phyloP scores from a whole-genome alignment of 2,329 filamentous ascomycete species.

The Colletotrichum lindemuthianum region DNA sequence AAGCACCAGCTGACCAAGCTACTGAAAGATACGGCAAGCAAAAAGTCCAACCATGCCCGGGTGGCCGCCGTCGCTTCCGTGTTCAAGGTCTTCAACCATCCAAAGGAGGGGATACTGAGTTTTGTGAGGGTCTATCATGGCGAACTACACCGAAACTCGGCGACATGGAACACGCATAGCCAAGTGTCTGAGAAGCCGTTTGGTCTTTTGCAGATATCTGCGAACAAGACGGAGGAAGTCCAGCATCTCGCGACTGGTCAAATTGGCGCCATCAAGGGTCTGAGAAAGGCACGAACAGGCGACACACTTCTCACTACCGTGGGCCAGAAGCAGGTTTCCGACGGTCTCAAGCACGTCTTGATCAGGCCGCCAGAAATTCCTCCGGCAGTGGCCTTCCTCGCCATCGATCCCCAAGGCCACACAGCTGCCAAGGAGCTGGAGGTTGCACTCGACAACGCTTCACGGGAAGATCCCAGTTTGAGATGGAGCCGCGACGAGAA shows the following conservation, averaged over 20 bases:
- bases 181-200: constrained; percentile 82
- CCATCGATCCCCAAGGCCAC: constrained; percentile 82
- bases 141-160: constrained; percentile 75
- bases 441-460: constrained; percentile 78
- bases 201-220: constrained; percentile 88
- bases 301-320: constrained; percentile 87
- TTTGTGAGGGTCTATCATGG: constrained; percentile 95
- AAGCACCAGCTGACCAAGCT: constrained; percentile 54
- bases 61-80: constrained; percentile 70
- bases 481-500: constrained; percentile 87
- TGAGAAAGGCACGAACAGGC: constrained; percentile 92
- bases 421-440: constrained; percentile 84
- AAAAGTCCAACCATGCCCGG: constrained; percentile 44
- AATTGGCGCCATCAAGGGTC: constrained; percentile 90
- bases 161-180: constrained; percentile 89
- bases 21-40: constrained; percentile 42
- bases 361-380: constrained; percentile 89
- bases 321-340: constrained; percentile 69
- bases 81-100: constrained; percentile 95
- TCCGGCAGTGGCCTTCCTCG: constrained; percentile 95
- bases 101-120: constrained; percentile 85
- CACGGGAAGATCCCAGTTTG: constrained; percentile 92
- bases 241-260: constrained; percentile 84
- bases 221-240: constrained; percentile 86
- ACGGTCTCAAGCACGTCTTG: constrained; percentile 78